Base-by-base conservation (phyloP, 495 filamentous ascomycete species). In the Xylaria palmicola region DNA sequence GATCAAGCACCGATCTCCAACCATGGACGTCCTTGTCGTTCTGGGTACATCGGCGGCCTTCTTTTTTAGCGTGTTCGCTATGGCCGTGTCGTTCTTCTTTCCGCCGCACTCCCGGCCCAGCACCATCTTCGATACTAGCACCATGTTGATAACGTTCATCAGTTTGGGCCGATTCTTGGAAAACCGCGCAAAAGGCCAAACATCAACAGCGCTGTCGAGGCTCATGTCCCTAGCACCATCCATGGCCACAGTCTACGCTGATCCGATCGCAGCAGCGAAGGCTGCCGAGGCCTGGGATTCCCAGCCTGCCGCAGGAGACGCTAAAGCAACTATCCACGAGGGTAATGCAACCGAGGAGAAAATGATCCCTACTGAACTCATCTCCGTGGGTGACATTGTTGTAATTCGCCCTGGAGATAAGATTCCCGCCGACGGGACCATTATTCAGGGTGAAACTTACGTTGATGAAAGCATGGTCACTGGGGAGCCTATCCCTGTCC, bases 401-500 rank as follows among this genome's bases (percentile, higher is more conserved):
- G 85, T 98, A 55, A 83, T 99, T 12, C 89, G 90, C 52, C 94
- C 94, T 1, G 94, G 94, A 54, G 95, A 98, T 73, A 98, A 97
- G 72, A 91, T 99, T 49, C 93, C 94, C 3, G 95, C 93, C 0
- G 94, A 99, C 72, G 94, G 94, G 20, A 81, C 84, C 34, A 85
- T 99, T 48, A 90, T 92, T 44, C 81, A 87, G 27, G 94, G 94
- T 9, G 91, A 97, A 74, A 93, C 90, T 24, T 97, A 93, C 69
- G 85, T 98, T 40, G 92, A 99, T 66, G 94, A 99, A 72, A 96
- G 91, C 69, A 98, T 98, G 95, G 92, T 99, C 40, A 99, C 95
- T 12, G 94, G 94, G 55, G 94, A 99, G 77, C 88, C 93, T 2
- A 89, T 96, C 77, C 92, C 93, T 0, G 91, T 98, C 36, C 85